Conservation (phyloP, 257 asterid species). For the Apocynum venetum region DNA sequence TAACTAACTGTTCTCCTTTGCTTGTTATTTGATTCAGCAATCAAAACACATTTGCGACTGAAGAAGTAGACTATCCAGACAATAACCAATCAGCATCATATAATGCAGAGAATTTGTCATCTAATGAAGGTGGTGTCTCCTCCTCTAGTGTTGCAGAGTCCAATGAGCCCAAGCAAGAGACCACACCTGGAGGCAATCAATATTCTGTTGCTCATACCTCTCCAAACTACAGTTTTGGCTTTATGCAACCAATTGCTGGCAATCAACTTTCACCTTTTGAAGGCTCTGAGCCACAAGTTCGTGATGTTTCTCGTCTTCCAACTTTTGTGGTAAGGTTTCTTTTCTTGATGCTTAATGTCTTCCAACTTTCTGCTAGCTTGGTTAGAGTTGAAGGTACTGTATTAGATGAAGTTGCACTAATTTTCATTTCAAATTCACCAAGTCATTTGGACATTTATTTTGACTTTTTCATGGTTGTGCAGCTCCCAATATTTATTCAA, state of each 20-base stretch:
- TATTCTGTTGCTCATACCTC: constrained; percentile 52
- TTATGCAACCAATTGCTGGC: constrained; percentile 55
- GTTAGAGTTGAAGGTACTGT: neutral
- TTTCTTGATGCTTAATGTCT: constrained; percentile 11
- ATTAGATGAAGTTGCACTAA: neutral
- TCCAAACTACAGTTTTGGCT: constrained; percentile 54
- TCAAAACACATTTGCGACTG: constrained; percentile 39
- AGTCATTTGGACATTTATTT: neutral
- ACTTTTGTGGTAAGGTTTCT: constrained; percentile 59
- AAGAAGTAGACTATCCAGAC: constrained; percentile 48
- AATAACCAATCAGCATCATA: constrained; percentile 44
- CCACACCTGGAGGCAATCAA: constrained; percentile 50
- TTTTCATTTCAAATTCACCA: neutral
- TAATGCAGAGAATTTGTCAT: constrained; percentile 35
- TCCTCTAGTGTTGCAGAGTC: constrained; percentile 45
- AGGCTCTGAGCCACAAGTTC: constrained; percentile 62
- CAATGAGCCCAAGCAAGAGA: constrained; percentile 52
- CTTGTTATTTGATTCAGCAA: constrained; percentile 35
- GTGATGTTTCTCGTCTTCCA: constrained; percentile 66
- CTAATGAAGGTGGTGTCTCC: constrained; percentile 52
- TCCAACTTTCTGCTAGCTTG: neutral
- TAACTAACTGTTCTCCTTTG: constrained; percentile 1
- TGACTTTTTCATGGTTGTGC: neutral
- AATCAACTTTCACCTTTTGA: constrained; percentile 59
- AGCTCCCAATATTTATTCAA: neutral